Conservation (phyloP, 106 monocot species). For the Dendrobium huoshanense region DNA sequence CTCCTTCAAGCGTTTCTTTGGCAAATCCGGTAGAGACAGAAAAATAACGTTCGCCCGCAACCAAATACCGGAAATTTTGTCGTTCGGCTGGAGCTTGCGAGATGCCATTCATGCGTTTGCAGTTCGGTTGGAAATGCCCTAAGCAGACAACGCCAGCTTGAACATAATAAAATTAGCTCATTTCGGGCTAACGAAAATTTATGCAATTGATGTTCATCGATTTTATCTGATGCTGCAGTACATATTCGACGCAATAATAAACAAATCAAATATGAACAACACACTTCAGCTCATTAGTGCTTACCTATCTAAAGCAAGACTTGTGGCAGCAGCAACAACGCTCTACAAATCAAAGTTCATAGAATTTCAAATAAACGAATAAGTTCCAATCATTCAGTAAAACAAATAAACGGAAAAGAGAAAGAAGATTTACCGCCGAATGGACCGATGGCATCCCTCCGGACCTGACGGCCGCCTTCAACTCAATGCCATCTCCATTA, state of each 20-base stretch:
- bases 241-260: background rate
- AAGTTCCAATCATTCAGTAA: background rate
- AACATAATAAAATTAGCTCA: no score
- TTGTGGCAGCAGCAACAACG: slow-evolving; percentile 74
- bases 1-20: no score
- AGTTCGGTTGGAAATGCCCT: no score
- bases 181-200: background rate
- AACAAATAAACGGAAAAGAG: background rate
- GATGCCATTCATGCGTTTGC: no score
- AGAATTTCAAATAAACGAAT: background rate
- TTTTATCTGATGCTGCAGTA: background rate
- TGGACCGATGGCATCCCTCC: slow-evolving; percentile 73
- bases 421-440: slow-evolving; percentile 37
- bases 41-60: no score
- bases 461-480: slow-evolving; percentile 29
- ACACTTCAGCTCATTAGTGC: slow-evolving; percentile 4
- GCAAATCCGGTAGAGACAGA: no score
- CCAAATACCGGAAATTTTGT: no score
- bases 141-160: no score
- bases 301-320: slow-evolving; percentile 79
- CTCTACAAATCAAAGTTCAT: slow-evolving; percentile 30
- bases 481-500: slow-evolving; percentile 31
- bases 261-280: background rate
- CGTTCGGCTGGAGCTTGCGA: no score
- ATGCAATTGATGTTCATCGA: background rate